These are phyloP conservation scores for Sistotremastrum suecicum DNA, from an alignment of 768 basidiomycete species.

Conservation along the genomic window DNA sequence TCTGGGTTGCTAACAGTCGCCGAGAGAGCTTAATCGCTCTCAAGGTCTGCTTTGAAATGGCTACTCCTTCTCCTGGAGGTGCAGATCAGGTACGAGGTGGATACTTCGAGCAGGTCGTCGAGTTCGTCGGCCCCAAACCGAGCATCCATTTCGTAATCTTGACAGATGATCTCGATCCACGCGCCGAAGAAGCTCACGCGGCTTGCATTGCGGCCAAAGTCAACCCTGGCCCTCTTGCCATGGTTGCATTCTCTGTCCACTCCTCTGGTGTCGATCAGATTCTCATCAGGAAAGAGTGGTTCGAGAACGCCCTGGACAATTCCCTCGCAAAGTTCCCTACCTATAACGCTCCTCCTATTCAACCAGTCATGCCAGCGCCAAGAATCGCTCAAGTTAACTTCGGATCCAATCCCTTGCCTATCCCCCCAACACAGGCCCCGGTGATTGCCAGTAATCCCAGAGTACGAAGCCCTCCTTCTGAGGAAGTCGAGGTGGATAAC, in stretches of 20 bases:
- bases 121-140: slow-evolving; percentile 71
- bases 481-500: slow-evolving; percentile 57
- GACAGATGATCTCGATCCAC: slow-evolving; percentile 70
- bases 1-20: slow-evolving; percentile 80
- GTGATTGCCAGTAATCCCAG: slow-evolving; percentile 24
- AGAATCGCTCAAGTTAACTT: slow-evolving; percentile 7
- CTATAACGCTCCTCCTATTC: slow-evolving; percentile 21
- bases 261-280: slow-evolving; percentile 82
- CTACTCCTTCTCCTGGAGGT: slow-evolving; percentile 33
- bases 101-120: slow-evolving; percentile 69
- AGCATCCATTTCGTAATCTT: slow-evolving; percentile 85
- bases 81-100: slow-evolving; percentile 45
- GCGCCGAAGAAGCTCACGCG: slow-evolving; percentile 70
- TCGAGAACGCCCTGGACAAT: slow-evolving; percentile 45
- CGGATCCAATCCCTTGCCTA: slow-evolving; percentile 6
- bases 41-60: slow-evolving; percentile 52
- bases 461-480: slow-evolving; percentile 55
- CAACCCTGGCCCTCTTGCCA: slow-evolving; percentile 57
- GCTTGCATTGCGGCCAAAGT: slow-evolving; percentile 76
- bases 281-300: slow-evolving; percentile 77
- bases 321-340: slow-evolving; percentile 51
- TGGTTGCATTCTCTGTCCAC: slow-evolving; percentile 83
- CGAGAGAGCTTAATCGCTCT: slow-evolving; percentile 75
- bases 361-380: slow-evolving; percentile 13
- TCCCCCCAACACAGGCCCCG: slow-evolving; percentile 8